phyloP scores from a whole-genome alignment of 495 filamentous ascomycete genomes.

The Niebla homalea region DNA sequence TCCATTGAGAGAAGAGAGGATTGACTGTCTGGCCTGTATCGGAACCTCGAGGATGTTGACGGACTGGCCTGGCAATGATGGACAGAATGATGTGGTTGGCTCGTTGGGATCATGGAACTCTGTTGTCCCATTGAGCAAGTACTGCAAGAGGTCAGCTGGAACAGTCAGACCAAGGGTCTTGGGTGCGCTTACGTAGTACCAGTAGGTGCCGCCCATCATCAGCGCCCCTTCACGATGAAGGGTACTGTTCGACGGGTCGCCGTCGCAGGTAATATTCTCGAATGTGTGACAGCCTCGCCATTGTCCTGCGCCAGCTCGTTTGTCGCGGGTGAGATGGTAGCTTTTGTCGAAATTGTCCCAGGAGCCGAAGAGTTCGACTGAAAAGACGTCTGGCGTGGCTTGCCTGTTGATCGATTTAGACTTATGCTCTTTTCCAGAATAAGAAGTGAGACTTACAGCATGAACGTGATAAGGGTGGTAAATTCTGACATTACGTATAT shows the following conservation, averaged over 20 bases:
- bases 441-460: constrained; percentile 45
- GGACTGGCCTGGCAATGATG: constrained; percentile 71
- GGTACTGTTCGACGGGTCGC: constrained; percentile 37
- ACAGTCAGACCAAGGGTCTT: background rate
- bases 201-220: constrained; percentile 87
- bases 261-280: constrained; percentile 72
- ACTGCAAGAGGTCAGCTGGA: constrained; percentile 36
- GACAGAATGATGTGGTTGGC: constrained; percentile 65
- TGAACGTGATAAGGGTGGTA: constrained; percentile 65
- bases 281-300: constrained; percentile 82
- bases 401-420: constrained; percentile 34
- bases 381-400: constrained; percentile 50
- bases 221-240: constrained; percentile 61
- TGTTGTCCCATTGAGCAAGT: constrained; percentile 59
- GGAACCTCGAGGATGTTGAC: constrained; percentile 76
- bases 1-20: constrained; percentile 23
- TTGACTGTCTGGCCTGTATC: constrained; percentile 42
- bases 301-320: constrained; percentile 50
- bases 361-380: constrained; percentile 72
- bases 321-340: constrained; percentile 69
- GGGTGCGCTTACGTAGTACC: constrained; percentile 64
- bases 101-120: constrained; percentile 59
- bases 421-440: constrained; percentile 1
- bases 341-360: constrained; percentile 80
- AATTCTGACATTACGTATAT: constrained; percentile 40